Evolutionary conservation across 768 basidiomycete species (phyloP).

Genomic region (Austroboletus eburneus): DNA sequence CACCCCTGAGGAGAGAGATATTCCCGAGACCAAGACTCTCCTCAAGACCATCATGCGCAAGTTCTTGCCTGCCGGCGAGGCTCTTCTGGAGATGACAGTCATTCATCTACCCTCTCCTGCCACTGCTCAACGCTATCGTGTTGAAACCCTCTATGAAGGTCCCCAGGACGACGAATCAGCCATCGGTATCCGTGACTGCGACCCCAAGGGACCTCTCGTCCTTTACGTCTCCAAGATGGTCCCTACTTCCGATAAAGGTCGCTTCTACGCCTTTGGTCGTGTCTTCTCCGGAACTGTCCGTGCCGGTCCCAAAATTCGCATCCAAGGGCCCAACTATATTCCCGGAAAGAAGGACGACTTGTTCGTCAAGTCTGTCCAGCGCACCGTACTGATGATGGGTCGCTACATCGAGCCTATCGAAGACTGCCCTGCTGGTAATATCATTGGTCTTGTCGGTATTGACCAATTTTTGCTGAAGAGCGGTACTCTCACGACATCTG

Average conservation of each 20-base stretch:
- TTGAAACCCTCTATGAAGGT: constrained; percentile 99
- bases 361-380: constrained; percentile 97
- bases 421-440: constrained; percentile 99
- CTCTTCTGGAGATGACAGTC: constrained; percentile 99
- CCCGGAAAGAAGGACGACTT: constrained; percentile 99
- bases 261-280: constrained; percentile 99
- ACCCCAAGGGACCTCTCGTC: constrained; percentile 93
- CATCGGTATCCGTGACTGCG: constrained; percentile 96
- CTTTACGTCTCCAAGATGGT: constrained; percentile 99
- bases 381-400: constrained; percentile 99
- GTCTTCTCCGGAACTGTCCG: constrained; percentile 98
- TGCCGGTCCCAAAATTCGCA: constrained; percentile 97
- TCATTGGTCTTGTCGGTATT: constrained; percentile 97
- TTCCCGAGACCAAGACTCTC: constrained; percentile 84
- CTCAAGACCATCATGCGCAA: constrained; percentile 99
- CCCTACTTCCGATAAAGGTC: constrained; percentile 98
- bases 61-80: constrained; percentile 98
- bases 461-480: constrained; percentile 99
- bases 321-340: constrained; percentile 98
- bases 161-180: constrained; percentile 99
- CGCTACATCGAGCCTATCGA: constrained; percentile 98
- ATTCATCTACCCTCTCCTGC: constrained; percentile 97
- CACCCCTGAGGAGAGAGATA: constrained; percentile 80
- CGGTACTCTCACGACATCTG: constrained; percentile 95
- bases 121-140: constrained; percentile 97